Base-by-base conservation (phyloP, 495 filamentous ascomycete species). In the Penicillium robsamsonii region DNA sequence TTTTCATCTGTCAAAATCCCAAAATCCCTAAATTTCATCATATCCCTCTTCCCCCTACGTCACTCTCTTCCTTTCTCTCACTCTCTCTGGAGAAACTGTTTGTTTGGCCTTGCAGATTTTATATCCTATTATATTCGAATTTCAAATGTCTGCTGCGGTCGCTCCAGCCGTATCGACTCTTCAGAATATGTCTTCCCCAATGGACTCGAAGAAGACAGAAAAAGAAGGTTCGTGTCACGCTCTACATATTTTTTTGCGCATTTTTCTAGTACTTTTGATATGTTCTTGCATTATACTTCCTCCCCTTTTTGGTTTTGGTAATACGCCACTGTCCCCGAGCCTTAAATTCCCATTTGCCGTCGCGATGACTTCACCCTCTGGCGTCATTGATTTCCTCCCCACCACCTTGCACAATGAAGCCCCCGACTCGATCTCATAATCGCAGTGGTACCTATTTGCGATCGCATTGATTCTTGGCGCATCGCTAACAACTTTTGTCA, bases 151-250 rank as follows among this genome's bases (percentile, higher is more conserved):
- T 69, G 73, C 76, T 62, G 75, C 72, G 40, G 77, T 81, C 59
- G 74, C 76, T 57, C 63, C 73, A 55, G 69, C 70, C 53, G 66
- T 67, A 44, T 67, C 75, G 50, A 69, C 69, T 56, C 70, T 75
- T 24, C 52, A 61, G 6, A 31, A 11, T 59, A 69, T 46, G 42
- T 46, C 64, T 64, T 46, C 68, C 54, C 68, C 76, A 57, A 80
- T 82, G 79, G 79, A 82, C 60, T 73, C 73, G 46, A 81, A 81
- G 65, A 81, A 77, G 59, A 72, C 68, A 52, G 64, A 61, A 70
- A 81, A 60, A 68, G 64, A 64, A 64, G 65, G 65, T 67, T 58
- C 45, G 64, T 62, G 29, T 55, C 54, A 56, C 49, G 37, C 55
- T 43, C 15, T 9, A 30, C 24, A 17, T 20, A 42, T 47, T 47